These are phyloP conservation scores for Jamesozyma hellenica DNA, from an alignment of 805 yeast species.

Conservation along the genomic window DNA sequence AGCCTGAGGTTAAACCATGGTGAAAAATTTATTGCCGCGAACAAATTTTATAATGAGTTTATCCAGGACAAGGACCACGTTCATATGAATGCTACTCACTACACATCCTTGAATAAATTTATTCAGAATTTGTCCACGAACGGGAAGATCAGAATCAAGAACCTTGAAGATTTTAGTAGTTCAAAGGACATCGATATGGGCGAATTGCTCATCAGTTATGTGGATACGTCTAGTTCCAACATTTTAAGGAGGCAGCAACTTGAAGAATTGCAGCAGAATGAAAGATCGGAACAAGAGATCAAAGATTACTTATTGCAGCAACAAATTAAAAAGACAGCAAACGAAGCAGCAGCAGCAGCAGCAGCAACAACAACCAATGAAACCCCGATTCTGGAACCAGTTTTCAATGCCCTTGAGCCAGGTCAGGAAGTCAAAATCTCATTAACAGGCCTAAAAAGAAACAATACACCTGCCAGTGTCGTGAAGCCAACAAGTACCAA, in stretches of 20 bases:
- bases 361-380: background rate
- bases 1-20: conserved; percentile 66
- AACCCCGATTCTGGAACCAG: too few relatives aligned
- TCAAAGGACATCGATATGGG: conserved; percentile 29
- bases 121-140: conserved; percentile 47
- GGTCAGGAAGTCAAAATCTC: background rate
- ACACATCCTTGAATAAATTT: conserved; percentile 62
- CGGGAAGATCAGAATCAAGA: conserved; percentile 46
- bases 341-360: background rate
- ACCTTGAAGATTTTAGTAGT: conserved; percentile 28
- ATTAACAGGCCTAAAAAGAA: background rate
- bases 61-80: conserved; percentile 74
- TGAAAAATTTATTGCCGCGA: conserved; percentile 67
- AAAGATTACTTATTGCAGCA: conserved; percentile 35
- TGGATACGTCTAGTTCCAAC: conserved; percentile 46
- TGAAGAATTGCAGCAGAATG: conserved; percentile 29
- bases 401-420: background rate
- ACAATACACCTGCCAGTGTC: background rate
- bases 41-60: conserved; percentile 82
- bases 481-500: background rate
- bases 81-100: conserved; percentile 84
- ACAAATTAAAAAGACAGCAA: conserved; percentile 35
- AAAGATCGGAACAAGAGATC: conserved; percentile 39
- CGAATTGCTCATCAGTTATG: conserved; percentile 39
- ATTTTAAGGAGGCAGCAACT: conserved; percentile 32